These are phyloP conservation scores for Heimioporus sp. DNA, from an alignment of 768 basidiomycete species.

Conservation along the genomic window DNA sequence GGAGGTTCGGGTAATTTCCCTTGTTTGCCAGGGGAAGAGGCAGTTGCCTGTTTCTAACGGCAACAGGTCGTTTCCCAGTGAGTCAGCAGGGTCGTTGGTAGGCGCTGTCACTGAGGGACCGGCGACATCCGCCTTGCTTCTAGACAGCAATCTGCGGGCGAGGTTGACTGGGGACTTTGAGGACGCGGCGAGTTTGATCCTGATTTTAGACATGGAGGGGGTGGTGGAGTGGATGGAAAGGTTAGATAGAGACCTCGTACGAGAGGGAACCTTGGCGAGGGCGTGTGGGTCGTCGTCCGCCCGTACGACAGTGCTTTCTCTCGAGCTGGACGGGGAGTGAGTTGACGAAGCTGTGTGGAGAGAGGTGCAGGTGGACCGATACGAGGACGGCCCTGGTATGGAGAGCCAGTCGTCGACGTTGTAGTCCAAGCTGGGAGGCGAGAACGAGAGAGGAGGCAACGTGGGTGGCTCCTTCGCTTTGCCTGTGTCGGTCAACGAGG, in stretches of 20 bases:
- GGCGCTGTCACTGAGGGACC: slow-evolving; percentile 9
- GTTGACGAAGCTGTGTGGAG: slow-evolving; percentile 35
- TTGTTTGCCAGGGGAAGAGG: slow-evolving; percentile 45
- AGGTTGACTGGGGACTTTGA: slow-evolving; percentile 46
- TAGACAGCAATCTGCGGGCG: slow-evolving; percentile 54
- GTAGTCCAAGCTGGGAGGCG: slow-evolving; percentile 51
- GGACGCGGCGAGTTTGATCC: slow-evolving; percentile 43
- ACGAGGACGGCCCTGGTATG: slow-evolving; percentile 34
- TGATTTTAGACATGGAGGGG: slow-evolving; percentile 48
- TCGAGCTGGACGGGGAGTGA: slow-evolving; percentile 12
- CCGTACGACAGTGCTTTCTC: slow-evolving; percentile 9
- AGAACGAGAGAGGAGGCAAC: slow-evolving; percentile 65
- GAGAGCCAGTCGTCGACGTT: slow-evolving; percentile 38
- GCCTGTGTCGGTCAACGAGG: slow-evolving; percentile 46
- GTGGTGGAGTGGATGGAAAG: slow-evolving; percentile 46
- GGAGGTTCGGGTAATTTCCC: slow-evolving; percentile 17
- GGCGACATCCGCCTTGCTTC: slow-evolving; percentile 32
- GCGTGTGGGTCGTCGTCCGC: slow-evolving; percentile 9
- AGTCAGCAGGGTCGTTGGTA: slow-evolving; percentile 6
- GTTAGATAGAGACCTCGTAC: slow-evolving; percentile 57
- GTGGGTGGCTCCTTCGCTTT: slow-evolving; percentile 55
- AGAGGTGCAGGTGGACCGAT: slow-evolving; percentile 33
- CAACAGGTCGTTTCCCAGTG: slow-evolving; percentile 15
- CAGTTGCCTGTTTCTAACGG: slow-evolving; percentile 33
- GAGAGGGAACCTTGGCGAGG: slow-evolving; percentile 37